phyloP scores from a whole-genome alignment of 768 basidiomycete genomes.

The Psilocybe cubensis region DNA sequence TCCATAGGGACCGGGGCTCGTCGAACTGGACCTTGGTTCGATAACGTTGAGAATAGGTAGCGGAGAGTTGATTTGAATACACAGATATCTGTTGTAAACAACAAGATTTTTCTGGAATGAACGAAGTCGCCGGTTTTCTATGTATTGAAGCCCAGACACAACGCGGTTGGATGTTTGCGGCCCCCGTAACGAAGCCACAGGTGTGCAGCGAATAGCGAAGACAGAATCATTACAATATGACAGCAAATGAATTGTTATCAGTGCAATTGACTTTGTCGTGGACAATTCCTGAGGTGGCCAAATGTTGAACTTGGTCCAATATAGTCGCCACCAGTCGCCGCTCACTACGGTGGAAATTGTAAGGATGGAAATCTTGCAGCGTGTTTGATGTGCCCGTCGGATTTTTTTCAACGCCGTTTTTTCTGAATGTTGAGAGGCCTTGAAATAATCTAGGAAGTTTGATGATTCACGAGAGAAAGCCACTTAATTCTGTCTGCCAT shows the following conservation, averaged over 20 bases:
- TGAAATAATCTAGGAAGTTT: not conserved
- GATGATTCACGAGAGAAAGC: not conserved
- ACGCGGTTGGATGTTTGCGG: not conserved
- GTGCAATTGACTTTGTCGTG: not conserved
- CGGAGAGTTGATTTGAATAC: too few species aligned
- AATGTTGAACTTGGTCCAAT: not conserved
- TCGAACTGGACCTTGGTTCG: not conserved
- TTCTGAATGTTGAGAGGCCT: not conserved
- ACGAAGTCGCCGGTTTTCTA: too few species aligned
- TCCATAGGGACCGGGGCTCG: conserved; percentile 6
- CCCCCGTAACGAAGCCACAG: not conserved
- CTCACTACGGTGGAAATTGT: not conserved
- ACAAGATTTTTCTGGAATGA: not conserved
- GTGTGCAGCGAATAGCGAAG: not conserved
- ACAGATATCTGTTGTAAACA: not conserved
- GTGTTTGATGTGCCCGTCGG: not conserved
- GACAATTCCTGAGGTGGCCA: not conserved
- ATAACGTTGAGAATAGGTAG: not conserved
- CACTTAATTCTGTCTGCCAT: too few species aligned
- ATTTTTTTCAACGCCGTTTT: not conserved
- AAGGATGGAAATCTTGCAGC: not conserved
- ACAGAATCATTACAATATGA: not conserved
- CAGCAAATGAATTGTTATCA: not conserved
- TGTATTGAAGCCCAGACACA: not conserved
- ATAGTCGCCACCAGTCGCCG: not conserved